Evolutionary conservation across 768 basidiomycete genomes (phyloP).

Genomic region (Amanita thiersii): DNA sequence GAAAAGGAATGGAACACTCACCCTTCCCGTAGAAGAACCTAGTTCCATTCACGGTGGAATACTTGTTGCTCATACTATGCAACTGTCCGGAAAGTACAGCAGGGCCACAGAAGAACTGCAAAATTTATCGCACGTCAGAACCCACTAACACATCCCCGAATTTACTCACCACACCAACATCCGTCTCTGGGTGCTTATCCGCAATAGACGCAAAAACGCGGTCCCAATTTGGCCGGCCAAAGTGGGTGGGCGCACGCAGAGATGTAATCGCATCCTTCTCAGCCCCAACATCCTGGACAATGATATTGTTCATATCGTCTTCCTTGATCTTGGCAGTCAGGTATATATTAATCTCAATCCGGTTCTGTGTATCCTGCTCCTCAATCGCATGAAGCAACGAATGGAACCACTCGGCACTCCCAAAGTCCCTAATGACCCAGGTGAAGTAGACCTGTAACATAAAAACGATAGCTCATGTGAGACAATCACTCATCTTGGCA

Average conservation of each 20-base stretch:
- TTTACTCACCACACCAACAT: slow-evolving; percentile 72
- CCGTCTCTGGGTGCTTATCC: slow-evolving; percentile 81
- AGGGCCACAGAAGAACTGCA: slow-evolving; percentile 83
- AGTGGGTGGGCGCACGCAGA: slow-evolving; percentile 87
- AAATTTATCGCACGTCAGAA: slow-evolving; percentile 1
- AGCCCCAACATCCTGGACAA: slow-evolving; percentile 88
- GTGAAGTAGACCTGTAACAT: slow-evolving; percentile 67
- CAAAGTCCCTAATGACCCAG: slow-evolving; percentile 94
- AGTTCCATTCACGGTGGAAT: slow-evolving; percentile 69
- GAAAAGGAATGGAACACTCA: slow-evolving; percentile 22
- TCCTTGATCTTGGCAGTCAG: slow-evolving; percentile 87
- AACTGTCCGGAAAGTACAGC: slow-evolving; percentile 59
- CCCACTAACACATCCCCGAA: not conserved
- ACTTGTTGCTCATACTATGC: slow-evolving; percentile 79
- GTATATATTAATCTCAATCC: slow-evolving; percentile 92
- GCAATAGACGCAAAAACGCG: slow-evolving; percentile 63
- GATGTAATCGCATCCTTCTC: slow-evolving; percentile 89
- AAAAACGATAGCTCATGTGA: not conserved
- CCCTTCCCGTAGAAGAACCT: slow-evolving; percentile 91
- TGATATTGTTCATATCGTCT: slow-evolving; percentile 90
- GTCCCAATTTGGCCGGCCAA: slow-evolving; percentile 85
- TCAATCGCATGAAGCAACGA: slow-evolving; percentile 89
- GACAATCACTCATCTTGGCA: not conserved
- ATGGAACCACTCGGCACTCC: slow-evolving; percentile 90
- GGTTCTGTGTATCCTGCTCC: slow-evolving; percentile 78